phyloP scores from a whole-genome alignment of 1,284 basidiomycete species.

The Ganoderma lucidum region DNA sequence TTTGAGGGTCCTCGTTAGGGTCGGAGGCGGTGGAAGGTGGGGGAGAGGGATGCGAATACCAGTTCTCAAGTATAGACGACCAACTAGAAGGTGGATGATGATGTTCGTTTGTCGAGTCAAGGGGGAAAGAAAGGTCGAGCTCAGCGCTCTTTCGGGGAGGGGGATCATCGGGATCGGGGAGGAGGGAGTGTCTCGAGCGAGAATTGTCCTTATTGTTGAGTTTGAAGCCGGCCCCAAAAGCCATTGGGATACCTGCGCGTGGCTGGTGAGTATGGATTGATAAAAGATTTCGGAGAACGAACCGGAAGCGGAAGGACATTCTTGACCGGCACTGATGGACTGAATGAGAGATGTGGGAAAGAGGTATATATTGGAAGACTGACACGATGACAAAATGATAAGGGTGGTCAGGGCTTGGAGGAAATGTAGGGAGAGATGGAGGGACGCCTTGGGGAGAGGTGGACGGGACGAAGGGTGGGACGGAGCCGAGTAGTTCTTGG shows the following conservation, averaged over 20 bases:
- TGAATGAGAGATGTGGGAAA: constrained; percentile 20
- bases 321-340: constrained; percentile 75
- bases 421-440: constrained; percentile 51
- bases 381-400: constrained; percentile 85
- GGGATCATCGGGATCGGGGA: constrained; percentile 25
- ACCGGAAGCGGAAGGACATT: constrained; percentile 81
- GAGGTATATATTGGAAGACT: constrained; percentile 40
- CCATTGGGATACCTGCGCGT: constrained; percentile 72
- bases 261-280: background rate
- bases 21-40: constrained; percentile 18
- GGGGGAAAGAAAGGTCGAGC: constrained; percentile 20
- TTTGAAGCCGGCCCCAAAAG: constrained; percentile 79
- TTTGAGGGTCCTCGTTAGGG: constrained; percentile 17
- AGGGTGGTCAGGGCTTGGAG: constrained; percentile 65
- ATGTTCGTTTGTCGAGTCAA: constrained; percentile 29
- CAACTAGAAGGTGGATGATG: constrained; percentile 57
- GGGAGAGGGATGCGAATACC: constrained; percentile 57
- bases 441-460: constrained; percentile 38
- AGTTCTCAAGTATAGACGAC: constrained; percentile 78
- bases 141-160: constrained; percentile 30
- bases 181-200: constrained; percentile 31
- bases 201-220: constrained; percentile 56
- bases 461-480: constrained; percentile 57
- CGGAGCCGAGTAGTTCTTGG: constrained; percentile 74
- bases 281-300: constrained; percentile 21